phyloP scores from a whole-genome alignment of 2,329 filamentous ascomycete genomes.

The Exutisphaerella laricina region DNA sequence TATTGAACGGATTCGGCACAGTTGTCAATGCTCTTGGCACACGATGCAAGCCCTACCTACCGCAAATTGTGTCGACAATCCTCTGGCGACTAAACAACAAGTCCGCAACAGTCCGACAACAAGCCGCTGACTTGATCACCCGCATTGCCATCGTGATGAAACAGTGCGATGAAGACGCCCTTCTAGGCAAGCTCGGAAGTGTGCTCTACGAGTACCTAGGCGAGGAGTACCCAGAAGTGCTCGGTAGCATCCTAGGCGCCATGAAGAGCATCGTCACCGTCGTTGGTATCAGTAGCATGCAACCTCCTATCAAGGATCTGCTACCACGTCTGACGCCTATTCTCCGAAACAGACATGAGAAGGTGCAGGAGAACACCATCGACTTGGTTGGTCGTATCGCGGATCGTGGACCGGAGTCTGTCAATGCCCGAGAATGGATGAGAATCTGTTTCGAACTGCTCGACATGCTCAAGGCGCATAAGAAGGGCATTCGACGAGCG shows the following conservation, averaged over 20 bases:
- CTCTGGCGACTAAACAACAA: slow-evolving; percentile 98
- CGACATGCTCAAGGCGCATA: slow-evolving; percentile 99
- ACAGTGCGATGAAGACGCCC: slow-evolving; percentile 90
- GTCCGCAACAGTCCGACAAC: slow-evolving; percentile 90
- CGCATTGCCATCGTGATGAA: slow-evolving; percentile 99
- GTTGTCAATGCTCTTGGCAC: slow-evolving; percentile 93
- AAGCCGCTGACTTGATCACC: slow-evolving; percentile 92
- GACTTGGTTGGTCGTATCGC: slow-evolving; percentile 97
- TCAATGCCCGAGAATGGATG: slow-evolving; percentile 99
- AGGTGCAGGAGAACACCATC: slow-evolving; percentile 98
- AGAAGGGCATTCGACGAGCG: slow-evolving; percentile 95
- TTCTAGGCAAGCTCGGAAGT: slow-evolving; percentile 91
- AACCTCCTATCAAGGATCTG: slow-evolving; percentile 93
- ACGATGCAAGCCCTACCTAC: slow-evolving; percentile 91
- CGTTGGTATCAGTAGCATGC: slow-evolving; percentile 96
- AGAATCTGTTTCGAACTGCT: slow-evolving; percentile 98
- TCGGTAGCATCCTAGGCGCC: slow-evolving; percentile 92
- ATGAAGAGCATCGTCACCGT: slow-evolving; percentile 95
- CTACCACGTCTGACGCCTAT: slow-evolving; percentile 96
- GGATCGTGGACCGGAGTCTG: slow-evolving; percentile 90
- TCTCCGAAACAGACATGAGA: slow-evolving; percentile 94
- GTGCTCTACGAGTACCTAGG: slow-evolving; percentile 97
- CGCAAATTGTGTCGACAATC: slow-evolving; percentile 94
- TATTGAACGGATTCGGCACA: slow-evolving; percentile 96
- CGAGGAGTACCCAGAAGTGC: slow-evolving; percentile 96